These are phyloP conservation scores for Sporothrix phasma DNA, from an alignment of 2,329 filamentous ascomycete species.

Conservation along the genomic window DNA sequence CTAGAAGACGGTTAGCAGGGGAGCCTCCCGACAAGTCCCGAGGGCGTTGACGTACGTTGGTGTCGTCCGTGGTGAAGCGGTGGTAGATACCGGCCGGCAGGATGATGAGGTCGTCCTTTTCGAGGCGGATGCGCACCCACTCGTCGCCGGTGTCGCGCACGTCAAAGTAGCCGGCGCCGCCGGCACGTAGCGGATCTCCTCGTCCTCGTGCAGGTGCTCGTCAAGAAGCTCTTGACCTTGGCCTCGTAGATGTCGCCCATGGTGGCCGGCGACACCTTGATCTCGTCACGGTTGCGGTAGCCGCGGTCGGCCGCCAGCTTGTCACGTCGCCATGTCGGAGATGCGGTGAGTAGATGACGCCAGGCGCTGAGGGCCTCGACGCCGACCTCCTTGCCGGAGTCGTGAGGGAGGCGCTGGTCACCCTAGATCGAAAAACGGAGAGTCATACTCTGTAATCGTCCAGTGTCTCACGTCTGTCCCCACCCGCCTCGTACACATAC, in stretches of 20 bases:
- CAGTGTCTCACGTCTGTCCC: not conserved
- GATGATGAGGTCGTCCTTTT: slow-evolving; percentile 85
- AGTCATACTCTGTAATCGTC: slow-evolving; percentile 3
- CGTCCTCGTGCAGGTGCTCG: slow-evolving; percentile 95
- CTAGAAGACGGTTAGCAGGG: slow-evolving; percentile 35
- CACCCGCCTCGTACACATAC: slow-evolving; percentile 28
- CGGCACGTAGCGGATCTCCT: slow-evolving; percentile 93
- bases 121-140: slow-evolving; percentile 79
- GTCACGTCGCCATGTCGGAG: slow-evolving; percentile 58
- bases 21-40: not conserved
- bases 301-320: slow-evolving; percentile 60
- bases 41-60: slow-evolving; percentile 54
- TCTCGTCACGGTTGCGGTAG: slow-evolving; percentile 93
- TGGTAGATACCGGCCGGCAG: slow-evolving; percentile 94
- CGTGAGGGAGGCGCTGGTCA: slow-evolving; percentile 85
- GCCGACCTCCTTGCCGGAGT: slow-evolving; percentile 64
- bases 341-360: slow-evolving; percentile 71
- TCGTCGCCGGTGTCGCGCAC: slow-evolving; percentile 72
- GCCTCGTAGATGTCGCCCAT: slow-evolving; percentile 85
- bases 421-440: slow-evolving; percentile 50
- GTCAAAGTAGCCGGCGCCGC: slow-evolving; percentile 86
- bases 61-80: slow-evolving; percentile 86
- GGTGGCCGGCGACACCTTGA: slow-evolving; percentile 73
- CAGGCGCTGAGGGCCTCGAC: slow-evolving; percentile 61
- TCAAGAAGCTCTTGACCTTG: slow-evolving; percentile 86